Evolutionary conservation across 371 early-diverging fungal species (phyloP), one percentile per base, ranked within the genome.

Genomic region (Phascolomyces articulosus): DNA sequence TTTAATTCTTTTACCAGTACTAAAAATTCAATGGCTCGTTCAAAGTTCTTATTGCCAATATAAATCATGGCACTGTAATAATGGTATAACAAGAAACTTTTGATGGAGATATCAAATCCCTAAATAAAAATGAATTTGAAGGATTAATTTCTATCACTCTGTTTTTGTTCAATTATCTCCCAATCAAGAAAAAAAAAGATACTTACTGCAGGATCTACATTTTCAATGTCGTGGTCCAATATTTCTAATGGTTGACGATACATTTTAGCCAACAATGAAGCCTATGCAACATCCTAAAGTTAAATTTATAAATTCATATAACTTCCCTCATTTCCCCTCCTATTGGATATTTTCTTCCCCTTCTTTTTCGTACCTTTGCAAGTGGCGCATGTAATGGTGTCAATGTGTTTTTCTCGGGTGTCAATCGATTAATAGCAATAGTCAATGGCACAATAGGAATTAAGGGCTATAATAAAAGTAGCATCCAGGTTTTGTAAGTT

Each of bases 1-100:
- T 21, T 23, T 20, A 58, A 21, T 49, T 6, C 13, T 24, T 54
- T 71, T 77, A 83, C 87, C 76, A 90, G 56, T 18, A 72, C 69
- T 51, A 91, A 80, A 55, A 89, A 85, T 16, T 89, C 85, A 18
- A 89, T 64, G 1, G 95, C 93, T 9, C 85, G 72, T 10, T 80
- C 85, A 76, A 77, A 90, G 13, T 82, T 65, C 64, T 91, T 90
- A 62, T 89, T 81, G 27, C 85, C 88, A 29, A 88, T 84, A 62
- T 86, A 89, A 21, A 91, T 66, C 79, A 92, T 87, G 23, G 88
- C 90, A 41, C 92, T 92, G 66, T 94, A 92, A 73, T 93, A 95
- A 60, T 90, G 84, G 74, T 93, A 92, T 29, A 89, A 79, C 40
- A 93, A 71, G 70, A 87, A 88, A 58, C 85, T 84, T 53, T 83